These are phyloP conservation scores for Clavispora santaluciae DNA, from an alignment of 805 yeast genomes.

Conservation along the genomic window DNA sequence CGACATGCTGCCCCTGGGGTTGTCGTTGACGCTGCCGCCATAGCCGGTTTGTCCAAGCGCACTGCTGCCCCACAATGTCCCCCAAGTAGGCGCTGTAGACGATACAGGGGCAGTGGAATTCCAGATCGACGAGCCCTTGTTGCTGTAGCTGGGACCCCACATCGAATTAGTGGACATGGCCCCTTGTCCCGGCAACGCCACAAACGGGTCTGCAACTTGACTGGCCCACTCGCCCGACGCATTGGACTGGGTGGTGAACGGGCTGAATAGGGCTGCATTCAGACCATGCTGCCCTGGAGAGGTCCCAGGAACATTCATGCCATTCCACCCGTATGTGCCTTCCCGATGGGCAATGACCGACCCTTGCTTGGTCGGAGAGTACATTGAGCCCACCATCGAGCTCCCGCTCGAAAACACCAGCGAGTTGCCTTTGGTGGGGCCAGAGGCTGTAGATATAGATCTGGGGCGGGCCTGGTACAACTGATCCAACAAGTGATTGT, in stretches of 20 bases:
- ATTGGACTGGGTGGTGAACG: background rate
- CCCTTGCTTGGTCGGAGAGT: background rate
- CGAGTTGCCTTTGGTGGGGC: conserved; percentile 1
- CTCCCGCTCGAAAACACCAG: background rate
- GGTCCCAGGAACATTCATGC: background rate
- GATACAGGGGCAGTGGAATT: conserved; percentile 6
- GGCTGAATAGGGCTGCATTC: background rate
- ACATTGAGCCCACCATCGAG: background rate
- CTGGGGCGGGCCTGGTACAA: conserved; percentile 31
- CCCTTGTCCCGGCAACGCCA: no score
- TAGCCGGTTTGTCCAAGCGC: no score
- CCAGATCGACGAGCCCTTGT: conserved; percentile 30
- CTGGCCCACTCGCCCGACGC: background rate
- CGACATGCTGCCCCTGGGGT: background rate
- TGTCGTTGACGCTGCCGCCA: background rate
- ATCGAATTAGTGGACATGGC: background rate
- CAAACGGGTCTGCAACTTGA: background rate
- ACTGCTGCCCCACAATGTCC: background rate
- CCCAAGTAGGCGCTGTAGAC: background rate
- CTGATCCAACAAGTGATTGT: conserved; percentile 29
- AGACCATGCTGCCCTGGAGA: background rate
- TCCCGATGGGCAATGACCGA: background rate
- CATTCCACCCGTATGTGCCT: background rate
- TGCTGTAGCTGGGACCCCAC: conserved; percentile 1
- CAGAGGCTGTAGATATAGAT: conserved; percentile 10